Conservation (phyloP, 2,329 filamentous ascomycete genomes). For the Curvularia verruculosa region DNA sequence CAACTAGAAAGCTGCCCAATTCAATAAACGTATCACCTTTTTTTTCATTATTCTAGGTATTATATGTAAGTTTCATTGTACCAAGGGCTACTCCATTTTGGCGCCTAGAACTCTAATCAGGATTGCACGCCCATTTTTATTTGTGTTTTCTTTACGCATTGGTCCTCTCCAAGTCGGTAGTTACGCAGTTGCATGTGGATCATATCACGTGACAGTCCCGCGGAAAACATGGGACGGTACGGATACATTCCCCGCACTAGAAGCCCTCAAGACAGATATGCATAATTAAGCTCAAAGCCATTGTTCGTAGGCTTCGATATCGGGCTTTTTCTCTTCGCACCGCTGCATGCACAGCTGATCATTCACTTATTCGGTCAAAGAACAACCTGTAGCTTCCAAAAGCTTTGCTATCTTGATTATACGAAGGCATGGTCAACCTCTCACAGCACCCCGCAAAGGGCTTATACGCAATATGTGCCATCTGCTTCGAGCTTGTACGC, state of each 20-base stretch:
- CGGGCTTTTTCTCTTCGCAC: neutral
- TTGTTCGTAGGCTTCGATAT: neutral
- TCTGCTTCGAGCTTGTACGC: conserved; percentile 43
- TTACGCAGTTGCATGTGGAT: neutral
- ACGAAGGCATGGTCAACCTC: conserved; percentile 21
- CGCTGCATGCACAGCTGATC: neutral
- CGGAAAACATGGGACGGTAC: neutral
- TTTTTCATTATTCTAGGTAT: too few relatives aligned
- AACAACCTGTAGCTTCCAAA: neutral
- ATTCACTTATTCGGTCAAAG: neutral
- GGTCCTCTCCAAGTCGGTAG: neutral
- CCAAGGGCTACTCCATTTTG: too few relatives aligned
- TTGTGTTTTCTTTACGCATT: neutral
- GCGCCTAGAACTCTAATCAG: too few relatives aligned
- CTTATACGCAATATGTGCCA: conserved; percentile 47
- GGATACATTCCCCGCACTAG: neutral
- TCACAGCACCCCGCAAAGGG: conserved; percentile 50
- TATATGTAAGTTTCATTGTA: too few relatives aligned
- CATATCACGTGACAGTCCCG: neutral
- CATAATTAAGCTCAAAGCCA: neutral
- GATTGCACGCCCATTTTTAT: neutral
- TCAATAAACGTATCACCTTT: too few relatives aligned
- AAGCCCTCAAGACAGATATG: neutral
- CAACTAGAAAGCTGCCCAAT: too few relatives aligned
- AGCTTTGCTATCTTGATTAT: neutral